Base-by-base conservation (phyloP, 495 filamentous ascomycete genomes). In the Penicillium tannophilum region DNA sequence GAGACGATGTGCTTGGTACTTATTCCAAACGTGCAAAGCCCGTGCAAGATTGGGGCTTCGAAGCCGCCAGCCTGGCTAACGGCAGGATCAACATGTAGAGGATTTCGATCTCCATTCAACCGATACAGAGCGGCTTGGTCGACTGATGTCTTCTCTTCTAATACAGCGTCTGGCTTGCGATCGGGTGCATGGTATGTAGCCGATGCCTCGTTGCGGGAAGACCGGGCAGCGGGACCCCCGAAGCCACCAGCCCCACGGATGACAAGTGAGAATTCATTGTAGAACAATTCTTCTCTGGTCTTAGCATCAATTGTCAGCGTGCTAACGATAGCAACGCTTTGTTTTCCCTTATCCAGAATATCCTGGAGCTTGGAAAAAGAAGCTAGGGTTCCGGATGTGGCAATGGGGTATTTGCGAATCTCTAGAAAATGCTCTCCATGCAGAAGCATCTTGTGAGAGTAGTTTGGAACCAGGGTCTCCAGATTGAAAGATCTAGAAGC, bases 361-460 rank as follows among this genome's bases (percentile, higher is more conserved):
- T 98, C 94, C 58, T 98, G 82, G 59, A 98, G 88, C 72, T 88
- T 89, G 54, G 88, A 89, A 76, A 88, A 89, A 61, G 89, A 92
- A 68, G 92, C 73, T 33, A 94, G 87, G 39, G 85, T 88, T 48
- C 84, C 91, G 49, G 87, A 81, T 48, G 94, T 98, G 26, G 95
- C 95, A 73, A 98, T 92, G 48, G 95, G 94, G 79, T 86, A 97
- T 73, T 93, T 90, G 71, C 88, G 88, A 70, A 98, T 84, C 74
- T 98, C 95, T 63, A 98, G 90, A 82, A 92, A 98, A 77, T 98
- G 94, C 79, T 98, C 94, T 66, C 94, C 94, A 81, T 98, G 94
- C 19, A 98, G 88, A 50, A 98, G 86, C 93, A 98, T 97, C 95
- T 97, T 98, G 62, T 92, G 93, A 6, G 84, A 90, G 84, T 96